These are phyloP conservation scores for Phalaenopsis hybrid DNA, from an alignment of 116 monocot genomes.

Conservation along the genomic window DNA sequence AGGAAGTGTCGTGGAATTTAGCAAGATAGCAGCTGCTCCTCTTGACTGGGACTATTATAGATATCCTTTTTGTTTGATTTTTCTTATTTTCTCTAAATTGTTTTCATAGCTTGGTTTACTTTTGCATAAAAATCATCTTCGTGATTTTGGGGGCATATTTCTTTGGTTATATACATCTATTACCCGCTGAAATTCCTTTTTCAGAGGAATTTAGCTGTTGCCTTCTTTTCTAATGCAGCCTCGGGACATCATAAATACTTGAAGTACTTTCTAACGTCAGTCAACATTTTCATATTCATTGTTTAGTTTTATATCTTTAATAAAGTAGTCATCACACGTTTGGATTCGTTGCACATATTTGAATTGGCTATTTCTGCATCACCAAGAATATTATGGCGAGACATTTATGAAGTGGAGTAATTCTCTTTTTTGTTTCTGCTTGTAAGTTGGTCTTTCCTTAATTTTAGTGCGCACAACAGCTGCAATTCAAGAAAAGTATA, in stretches of 20 bases:
- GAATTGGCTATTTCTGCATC: no score
- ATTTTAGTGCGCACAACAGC: constrained; percentile 32
- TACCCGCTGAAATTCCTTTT: background rate
- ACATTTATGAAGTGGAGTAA: background rate
- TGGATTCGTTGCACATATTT: background rate
- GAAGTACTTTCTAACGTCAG: background rate
- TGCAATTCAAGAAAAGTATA: constrained; percentile 53
- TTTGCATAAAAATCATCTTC: background rate
- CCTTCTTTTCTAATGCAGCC: background rate
- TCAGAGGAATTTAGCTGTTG: background rate
- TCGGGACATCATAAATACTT: background rate
- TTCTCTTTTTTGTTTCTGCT: background rate
- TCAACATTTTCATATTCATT: background rate
- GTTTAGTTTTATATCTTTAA: background rate
- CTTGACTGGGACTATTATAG: constrained; percentile 96
- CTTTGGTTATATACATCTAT: background rate
- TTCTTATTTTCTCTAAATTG: background rate
- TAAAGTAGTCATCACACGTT: background rate
- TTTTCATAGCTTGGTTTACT: background rate
- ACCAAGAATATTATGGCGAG: background rate
- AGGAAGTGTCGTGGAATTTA: constrained; percentile 82
- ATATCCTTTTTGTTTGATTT: constrained; percentile 68
- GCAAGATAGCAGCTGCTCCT: constrained; percentile 90
- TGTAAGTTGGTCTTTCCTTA: constrained; percentile 18
- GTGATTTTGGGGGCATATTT: background rate